Evolutionary conservation across 2,329 filamentous ascomycete genomes (phyloP).

Genomic region (Akanthomyces uredinophilus): DNA sequence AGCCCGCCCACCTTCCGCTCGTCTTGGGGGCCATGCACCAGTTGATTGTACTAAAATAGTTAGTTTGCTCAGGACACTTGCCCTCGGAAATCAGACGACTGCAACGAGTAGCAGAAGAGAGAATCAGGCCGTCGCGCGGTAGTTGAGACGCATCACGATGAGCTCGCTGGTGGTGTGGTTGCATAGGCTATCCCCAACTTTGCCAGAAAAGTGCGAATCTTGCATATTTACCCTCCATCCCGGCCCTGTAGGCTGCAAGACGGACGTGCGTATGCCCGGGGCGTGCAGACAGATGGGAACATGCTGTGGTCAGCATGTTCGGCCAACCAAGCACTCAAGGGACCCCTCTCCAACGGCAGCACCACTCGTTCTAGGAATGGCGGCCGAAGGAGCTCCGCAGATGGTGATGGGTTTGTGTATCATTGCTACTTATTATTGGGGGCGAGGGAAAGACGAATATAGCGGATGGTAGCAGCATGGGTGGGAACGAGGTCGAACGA

Average conservation of each 20-base stretch:
- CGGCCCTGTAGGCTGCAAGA: background rate
- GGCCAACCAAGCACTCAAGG: background rate
- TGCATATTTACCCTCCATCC: background rate
- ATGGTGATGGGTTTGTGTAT: background rate
- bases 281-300: background rate
- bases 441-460: background rate
- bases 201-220: background rate
- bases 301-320: background rate
- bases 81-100: too few species aligned
- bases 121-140: background rate
- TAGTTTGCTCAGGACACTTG: too few species aligned
- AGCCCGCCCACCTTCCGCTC: too few species aligned
- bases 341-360: background rate
- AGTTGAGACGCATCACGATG: background rate
- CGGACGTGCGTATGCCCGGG: background rate
- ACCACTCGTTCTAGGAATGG: constrained; percentile 6
- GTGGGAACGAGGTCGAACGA: background rate
- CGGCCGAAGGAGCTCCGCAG: constrained; percentile 9
- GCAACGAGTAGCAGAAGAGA: background rate
- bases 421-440: background rate
- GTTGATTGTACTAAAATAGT: background rate
- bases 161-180: background rate
- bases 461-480: background rate
- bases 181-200: background rate
- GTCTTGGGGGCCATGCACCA: background rate